These are phyloP conservation scores for Castanospermum australe DNA, from an alignment of 306 rosid species.

Conservation along the genomic window DNA sequence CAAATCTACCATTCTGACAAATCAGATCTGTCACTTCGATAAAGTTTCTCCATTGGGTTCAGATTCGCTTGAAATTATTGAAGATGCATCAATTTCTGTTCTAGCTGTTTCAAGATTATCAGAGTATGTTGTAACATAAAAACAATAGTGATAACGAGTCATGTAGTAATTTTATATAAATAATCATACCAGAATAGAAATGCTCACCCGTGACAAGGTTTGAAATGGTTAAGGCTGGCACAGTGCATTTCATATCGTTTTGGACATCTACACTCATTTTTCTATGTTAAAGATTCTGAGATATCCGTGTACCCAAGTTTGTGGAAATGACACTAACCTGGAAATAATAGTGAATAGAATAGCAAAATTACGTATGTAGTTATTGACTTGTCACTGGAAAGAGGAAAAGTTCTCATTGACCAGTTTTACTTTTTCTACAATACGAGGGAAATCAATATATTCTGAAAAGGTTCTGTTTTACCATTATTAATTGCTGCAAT, in stretches of 20 bases:
- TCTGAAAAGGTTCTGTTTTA: too few species aligned
- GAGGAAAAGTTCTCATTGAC: too few species aligned
- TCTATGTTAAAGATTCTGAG: too few species aligned
- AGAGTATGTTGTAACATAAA: background rate
- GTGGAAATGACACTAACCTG: too few species aligned
- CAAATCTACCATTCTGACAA: background rate
- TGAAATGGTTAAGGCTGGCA: background rate
- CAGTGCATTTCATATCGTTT: background rate
- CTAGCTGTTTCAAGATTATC: background rate
- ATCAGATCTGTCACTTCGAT: background rate
- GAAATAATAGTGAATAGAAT: too few species aligned
- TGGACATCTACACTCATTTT: too few species aligned
- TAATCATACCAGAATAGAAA: background rate
- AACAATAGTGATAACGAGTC: background rate
- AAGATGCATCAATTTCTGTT: background rate
- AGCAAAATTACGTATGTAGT: too few species aligned
- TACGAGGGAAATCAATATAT: too few species aligned
- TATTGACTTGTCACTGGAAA: too few species aligned
- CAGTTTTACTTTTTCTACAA: too few species aligned
- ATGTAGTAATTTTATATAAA: background rate
- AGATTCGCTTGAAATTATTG: constrained; percentile 10
- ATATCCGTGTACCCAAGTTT: too few species aligned
- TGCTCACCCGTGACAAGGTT: background rate
- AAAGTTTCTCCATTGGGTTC: background rate
- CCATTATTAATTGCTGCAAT: too few species aligned